These are phyloP conservation scores for Colletotrichum lentis DNA, from an alignment of 2,329 filamentous ascomycete genomes.

Conservation along the genomic window DNA sequence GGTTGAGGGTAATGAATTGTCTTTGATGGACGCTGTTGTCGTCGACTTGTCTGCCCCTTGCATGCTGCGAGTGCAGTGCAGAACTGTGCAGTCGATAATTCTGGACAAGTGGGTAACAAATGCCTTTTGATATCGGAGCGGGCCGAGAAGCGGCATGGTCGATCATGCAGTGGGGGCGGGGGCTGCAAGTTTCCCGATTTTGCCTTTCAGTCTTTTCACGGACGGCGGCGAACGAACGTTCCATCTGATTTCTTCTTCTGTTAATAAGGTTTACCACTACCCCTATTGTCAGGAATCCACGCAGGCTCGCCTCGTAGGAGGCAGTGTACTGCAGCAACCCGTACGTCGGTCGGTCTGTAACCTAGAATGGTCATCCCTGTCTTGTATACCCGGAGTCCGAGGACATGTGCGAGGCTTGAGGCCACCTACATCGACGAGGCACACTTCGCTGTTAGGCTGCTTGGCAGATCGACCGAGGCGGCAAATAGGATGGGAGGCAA, in stretches of 20 bases:
- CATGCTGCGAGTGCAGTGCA: neutral
- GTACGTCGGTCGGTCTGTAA: neutral
- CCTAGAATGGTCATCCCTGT: neutral
- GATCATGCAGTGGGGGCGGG: conserved; percentile 14
- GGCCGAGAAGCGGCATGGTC: conserved; percentile 24
- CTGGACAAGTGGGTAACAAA: conserved; percentile 19
- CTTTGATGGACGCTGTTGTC: neutral
- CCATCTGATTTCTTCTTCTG: conserved; percentile 19
- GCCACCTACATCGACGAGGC: conserved; percentile 2
- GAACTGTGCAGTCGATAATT: neutral
- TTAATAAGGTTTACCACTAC: conserved; percentile 8
- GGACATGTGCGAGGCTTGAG: conserved; percentile 4
- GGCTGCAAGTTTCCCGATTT: conserved; percentile 26
- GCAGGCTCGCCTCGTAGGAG: conserved; percentile 2
- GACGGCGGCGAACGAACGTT: conserved; percentile 8
- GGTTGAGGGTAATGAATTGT: neutral
- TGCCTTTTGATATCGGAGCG: conserved; percentile 29
- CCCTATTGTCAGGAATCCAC: neutral
- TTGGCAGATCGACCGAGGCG: neutral
- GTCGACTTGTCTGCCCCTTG: neutral
- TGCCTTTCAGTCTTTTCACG: neutral
- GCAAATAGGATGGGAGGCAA: neutral
- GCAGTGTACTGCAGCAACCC: conserved; percentile 19
- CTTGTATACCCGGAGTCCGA: neutral
- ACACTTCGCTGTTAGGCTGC: neutral